Percentiles rank a stretch among this genome's conserved stretches.
Conservation (phyloP, 257 asterid genomes). For the Solanum appendiculatum region DNA sequence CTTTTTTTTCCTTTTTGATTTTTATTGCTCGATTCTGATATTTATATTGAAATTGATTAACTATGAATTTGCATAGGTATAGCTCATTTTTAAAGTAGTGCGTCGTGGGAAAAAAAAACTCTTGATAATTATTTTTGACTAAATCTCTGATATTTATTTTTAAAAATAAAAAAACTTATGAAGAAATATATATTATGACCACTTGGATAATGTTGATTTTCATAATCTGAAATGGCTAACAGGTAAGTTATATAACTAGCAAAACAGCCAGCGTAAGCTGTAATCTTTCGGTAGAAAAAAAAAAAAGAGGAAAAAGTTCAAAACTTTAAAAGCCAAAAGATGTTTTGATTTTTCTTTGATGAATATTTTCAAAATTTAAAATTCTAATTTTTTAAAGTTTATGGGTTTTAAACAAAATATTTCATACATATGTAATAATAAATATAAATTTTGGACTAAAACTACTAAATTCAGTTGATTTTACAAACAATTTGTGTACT, state of each 20-base stretch:
- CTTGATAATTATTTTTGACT: too few species aligned
- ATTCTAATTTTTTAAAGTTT: too few species aligned
- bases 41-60: too few species aligned
- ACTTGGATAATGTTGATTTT: not conserved
- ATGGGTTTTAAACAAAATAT: too few species aligned
- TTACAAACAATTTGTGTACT: too few species aligned
- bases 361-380: not conserved
- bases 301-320: not conserved
- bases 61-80: too few species aligned
- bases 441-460: too few species aligned
- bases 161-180: too few species aligned
- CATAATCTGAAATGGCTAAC: not conserved
- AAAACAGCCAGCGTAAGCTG: not conserved
- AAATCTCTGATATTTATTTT: too few species aligned
- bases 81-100: too few species aligned
- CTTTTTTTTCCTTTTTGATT: not conserved
- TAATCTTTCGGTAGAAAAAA: not conserved
- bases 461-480: rapidly evolving
- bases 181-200: not conserved
- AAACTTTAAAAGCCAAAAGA: not conserved
- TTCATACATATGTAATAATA: too few species aligned
- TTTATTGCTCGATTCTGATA: rapidly evolving
- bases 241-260: not conserved
- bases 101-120: rapidly evolving
- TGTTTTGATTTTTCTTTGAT: not conserved